These are phyloP conservation scores for Manihot esculenta DNA, from an alignment of 441 rosid genomes.

Conservation along the genomic window DNA sequence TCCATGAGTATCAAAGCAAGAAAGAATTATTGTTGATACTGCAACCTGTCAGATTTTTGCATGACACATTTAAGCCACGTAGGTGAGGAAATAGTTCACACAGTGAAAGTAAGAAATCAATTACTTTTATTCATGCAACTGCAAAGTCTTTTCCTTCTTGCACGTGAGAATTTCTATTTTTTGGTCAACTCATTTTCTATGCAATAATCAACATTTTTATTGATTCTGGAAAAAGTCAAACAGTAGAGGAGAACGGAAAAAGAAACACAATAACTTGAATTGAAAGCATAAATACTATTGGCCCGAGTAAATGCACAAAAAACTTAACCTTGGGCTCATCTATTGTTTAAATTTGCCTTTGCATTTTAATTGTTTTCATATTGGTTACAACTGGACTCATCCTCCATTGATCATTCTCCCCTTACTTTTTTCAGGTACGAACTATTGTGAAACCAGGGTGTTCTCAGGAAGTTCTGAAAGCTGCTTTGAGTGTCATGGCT, in stretches of 20 bases:
- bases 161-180: too few species aligned
- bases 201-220: too few species aligned
- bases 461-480: constrained; percentile 88
- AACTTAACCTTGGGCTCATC: neutral
- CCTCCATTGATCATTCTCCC: neutral
- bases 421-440: constrained; percentile 49
- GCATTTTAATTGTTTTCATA: neutral
- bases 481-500: constrained; percentile 90
- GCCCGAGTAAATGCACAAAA: neutral
- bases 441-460: constrained; percentile 93
- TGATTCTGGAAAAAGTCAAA: neutral
- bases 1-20: neutral
- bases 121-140: too few species aligned
- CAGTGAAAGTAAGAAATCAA: too few species aligned
- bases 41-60: too few species aligned
- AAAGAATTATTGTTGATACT: neutral
- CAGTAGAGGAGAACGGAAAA: too few species aligned
- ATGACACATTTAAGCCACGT: neutral
- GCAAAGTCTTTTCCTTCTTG: too few species aligned
- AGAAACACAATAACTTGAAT: neutral
- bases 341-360: neutral
- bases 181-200: too few species aligned
- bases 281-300: neutral
- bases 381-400: too few species aligned
- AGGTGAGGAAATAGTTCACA: too few species aligned